These are phyloP conservation scores for Neckera pumila DNA, from an alignment of 225 moss, liverwort and hornwort genomes.

Conservation along the genomic window DNA sequence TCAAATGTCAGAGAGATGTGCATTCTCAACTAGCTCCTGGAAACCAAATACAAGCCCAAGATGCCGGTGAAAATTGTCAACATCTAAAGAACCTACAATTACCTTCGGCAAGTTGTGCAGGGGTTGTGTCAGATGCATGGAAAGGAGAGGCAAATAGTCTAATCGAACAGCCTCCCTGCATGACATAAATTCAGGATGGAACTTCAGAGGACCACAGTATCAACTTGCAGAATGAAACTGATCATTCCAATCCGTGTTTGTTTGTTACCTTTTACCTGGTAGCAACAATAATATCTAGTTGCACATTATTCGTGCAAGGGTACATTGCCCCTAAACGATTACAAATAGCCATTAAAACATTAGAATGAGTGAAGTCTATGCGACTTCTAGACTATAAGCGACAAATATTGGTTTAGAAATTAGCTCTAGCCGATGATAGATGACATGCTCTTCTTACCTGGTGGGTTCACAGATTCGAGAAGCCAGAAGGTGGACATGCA, in stretches of 20 bases:
- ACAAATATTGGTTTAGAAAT: neutral
- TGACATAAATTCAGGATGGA: neutral
- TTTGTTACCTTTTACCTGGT: neutral
- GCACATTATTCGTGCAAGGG: neutral
- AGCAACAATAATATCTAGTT: neutral
- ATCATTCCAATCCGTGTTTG: neutral
- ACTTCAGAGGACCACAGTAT: neutral
- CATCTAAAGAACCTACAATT: neutral
- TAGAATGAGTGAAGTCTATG: neutral
- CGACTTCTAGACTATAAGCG: neutral
- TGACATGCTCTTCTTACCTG: constrained; percentile 37
- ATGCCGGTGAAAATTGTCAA: neutral
- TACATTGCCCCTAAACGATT: neutral
- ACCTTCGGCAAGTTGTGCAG: constrained; percentile 81
- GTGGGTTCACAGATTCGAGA: constrained; percentile 94
- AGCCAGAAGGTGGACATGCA: constrained; percentile 88
- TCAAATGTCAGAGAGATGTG: neutral
- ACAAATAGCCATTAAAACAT: neutral
- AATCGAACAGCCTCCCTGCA: constrained; percentile 78
- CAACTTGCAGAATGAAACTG: neutral
- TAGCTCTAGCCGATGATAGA: neutral
- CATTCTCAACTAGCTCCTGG: neutral
- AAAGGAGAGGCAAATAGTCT: constrained; percentile 75
- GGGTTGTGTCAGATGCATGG: constrained; percentile 59
- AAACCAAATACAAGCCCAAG: neutral